These are phyloP conservation scores for Agaricus blazei DNA, from an alignment of 768 basidiomycete genomes.

Conservation along the genomic window DNA sequence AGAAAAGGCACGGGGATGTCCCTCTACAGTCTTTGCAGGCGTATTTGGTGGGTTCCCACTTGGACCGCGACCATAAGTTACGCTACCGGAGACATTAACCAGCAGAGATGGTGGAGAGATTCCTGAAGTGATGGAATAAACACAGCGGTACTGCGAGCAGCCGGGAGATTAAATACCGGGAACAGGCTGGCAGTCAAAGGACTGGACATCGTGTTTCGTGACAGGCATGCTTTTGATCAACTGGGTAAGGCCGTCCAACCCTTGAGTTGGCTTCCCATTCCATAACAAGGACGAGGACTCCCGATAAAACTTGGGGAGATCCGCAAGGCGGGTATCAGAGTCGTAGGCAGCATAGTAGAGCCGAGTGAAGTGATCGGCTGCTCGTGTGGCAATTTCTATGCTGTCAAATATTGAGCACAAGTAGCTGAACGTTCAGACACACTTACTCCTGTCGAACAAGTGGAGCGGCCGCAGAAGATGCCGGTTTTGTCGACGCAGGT, in stretches of 20 bases:
- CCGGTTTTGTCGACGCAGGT: not conserved
- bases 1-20: constrained; percentile 79
- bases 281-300: constrained; percentile 71
- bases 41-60: constrained; percentile 51
- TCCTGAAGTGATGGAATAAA: constrained; percentile 36
- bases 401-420: constrained; percentile 29
- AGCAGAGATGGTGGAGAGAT: constrained; percentile 75
- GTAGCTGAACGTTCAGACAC: not conserved
- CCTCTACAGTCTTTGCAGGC: constrained; percentile 54
- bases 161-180: constrained; percentile 44
- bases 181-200: constrained; percentile 87
- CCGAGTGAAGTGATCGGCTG: constrained; percentile 78
- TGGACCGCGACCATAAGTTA: constrained; percentile 62
- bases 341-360: constrained; percentile 83
- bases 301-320: constrained; percentile 80
- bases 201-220: constrained; percentile 82
- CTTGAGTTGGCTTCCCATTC: constrained; percentile 82
- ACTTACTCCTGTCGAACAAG: constrained; percentile 10
- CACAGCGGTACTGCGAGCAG: not conserved
- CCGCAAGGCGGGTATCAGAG: constrained; percentile 67
- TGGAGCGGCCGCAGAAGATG: not conserved
- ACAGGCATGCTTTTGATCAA: constrained; percentile 69
- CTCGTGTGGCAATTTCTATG: constrained; percentile 80
- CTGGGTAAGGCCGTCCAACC: constrained; percentile 60
- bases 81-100: constrained; percentile 76